Conservation (phyloP, 495 filamentous ascomycete species). For the Parathielavia appendiculata region DNA sequence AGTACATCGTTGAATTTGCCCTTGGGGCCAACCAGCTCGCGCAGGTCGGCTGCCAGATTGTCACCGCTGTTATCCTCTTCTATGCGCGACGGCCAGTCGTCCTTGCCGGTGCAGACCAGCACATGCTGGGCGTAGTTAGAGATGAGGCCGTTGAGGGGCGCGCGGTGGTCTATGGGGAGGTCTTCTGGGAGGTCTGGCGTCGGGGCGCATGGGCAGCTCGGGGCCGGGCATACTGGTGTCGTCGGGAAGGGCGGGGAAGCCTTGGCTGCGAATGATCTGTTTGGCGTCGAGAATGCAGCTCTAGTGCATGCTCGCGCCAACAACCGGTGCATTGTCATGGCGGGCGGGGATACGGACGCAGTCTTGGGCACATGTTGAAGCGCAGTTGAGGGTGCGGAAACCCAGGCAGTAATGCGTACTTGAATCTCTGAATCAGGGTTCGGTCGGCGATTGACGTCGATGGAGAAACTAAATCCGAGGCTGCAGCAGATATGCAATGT, state of each 20-base stretch:
- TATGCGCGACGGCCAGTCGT: constrained; percentile 75
- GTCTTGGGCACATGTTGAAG: constrained; percentile 5
- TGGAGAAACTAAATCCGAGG: background rate
- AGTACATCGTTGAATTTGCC: constrained; percentile 68
- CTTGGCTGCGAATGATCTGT: constrained; percentile 9
- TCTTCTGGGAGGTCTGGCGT: constrained; percentile 60
- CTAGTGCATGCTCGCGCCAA: constrained; percentile 8
- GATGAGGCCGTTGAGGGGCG: constrained; percentile 67
- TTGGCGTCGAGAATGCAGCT: background rate
- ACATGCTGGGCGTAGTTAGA: constrained; percentile 76
- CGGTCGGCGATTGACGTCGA: background rate
- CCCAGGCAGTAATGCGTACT: background rate
- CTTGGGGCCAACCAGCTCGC: constrained; percentile 57
- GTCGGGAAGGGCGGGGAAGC: constrained; percentile 40
- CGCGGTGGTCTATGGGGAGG: constrained; percentile 69
- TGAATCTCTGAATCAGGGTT: background rate
- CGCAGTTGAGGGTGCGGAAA: background rate
- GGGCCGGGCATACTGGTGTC: constrained; percentile 60
- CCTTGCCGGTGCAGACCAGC: constrained; percentile 70
- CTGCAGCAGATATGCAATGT: background rate
- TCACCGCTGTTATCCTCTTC: constrained; percentile 49
- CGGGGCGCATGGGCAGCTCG: constrained; percentile 64
- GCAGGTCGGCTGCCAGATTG: constrained; percentile 68
- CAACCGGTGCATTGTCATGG: constrained; percentile 12
- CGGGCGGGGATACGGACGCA: background rate